Percentiles rank a stretch among this genome's conserved stretches.
phyloP scores from a whole-genome alignment of 192 early-diverging fungal genomes.

The Backusella sp. region DNA sequence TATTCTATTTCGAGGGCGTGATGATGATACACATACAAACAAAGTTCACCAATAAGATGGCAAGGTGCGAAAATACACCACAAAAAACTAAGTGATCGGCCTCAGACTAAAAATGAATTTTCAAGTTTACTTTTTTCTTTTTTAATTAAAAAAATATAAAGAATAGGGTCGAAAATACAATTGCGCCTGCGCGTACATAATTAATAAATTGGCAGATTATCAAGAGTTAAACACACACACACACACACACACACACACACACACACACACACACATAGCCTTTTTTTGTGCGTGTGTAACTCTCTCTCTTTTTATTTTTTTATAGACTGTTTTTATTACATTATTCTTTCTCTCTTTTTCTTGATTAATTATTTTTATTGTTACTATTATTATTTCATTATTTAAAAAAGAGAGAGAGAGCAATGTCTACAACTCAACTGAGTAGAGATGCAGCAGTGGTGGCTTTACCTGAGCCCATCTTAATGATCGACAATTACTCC shows the following conservation, averaged over 20 bases:
- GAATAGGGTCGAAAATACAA: not conserved
- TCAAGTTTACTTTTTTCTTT: too few species aligned
- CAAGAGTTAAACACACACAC: not conserved
- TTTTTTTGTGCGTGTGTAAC: not conserved
- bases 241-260: not conserved
- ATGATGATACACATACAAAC: too few species aligned
- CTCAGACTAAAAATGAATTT: not conserved
- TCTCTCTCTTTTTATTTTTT: not conserved
- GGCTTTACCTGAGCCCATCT: conserved; percentile 1
- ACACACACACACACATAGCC: not conserved
- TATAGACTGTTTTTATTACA: not conserved
- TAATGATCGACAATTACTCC: conserved; percentile 1
- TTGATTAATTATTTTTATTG: not conserved
- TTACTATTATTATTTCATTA: not conserved
- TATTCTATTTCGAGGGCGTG: too few species aligned
- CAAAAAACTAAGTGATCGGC: not conserved
- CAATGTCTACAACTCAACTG: not conserved
- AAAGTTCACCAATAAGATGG: too few species aligned
- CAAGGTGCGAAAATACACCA: not conserved
- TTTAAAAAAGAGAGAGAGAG: not conserved
- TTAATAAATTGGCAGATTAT: not conserved
- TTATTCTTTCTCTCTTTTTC: not conserved
- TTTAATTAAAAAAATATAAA: too few species aligned
- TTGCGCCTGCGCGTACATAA: not conserved
- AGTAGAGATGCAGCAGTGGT: not conserved